phyloP scores from a whole-genome alignment of 2,329 filamentous ascomycete species.

The Talaromyces pinophilus region DNA sequence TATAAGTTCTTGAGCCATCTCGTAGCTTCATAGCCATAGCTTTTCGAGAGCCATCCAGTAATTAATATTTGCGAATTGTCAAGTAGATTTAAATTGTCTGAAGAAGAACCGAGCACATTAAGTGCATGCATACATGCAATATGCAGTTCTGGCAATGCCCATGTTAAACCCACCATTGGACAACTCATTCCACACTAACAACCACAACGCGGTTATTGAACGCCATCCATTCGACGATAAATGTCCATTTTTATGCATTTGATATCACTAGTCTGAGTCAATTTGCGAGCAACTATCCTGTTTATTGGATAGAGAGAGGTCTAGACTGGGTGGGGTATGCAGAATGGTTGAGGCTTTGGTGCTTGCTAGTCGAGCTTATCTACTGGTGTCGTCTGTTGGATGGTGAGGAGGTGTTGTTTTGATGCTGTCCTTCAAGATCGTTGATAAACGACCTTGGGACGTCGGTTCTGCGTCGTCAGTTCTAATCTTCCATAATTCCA shows the following conservation, averaged over 20 bases:
- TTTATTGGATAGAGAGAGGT: background rate
- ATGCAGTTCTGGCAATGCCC: background rate
- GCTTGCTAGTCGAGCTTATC: background rate
- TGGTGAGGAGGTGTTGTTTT: background rate
- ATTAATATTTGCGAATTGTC: background rate
- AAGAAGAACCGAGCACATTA: background rate
- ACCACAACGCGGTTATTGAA: background rate
- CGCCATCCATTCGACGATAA: background rate
- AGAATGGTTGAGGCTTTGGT: background rate
- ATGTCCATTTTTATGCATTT: background rate
- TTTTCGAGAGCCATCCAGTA: too few relatives aligned
- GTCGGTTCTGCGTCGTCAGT: too few relatives aligned
- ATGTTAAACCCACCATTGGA: background rate
- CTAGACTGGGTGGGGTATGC: background rate
- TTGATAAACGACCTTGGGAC: too few relatives aligned
- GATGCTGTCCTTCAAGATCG: background rate
- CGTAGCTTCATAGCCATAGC: background rate
- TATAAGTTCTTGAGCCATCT: background rate
- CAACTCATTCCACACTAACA: background rate
- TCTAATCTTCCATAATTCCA: too few relatives aligned
- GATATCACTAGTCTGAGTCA: background rate
- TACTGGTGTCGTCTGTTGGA: background rate
- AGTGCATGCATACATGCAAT: background rate
- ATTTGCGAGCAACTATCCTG: background rate
- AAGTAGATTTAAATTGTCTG: background rate